phyloP scores from a whole-genome alignment of 1,284 basidiomycete genomes.

The Pseudozyma thailandica region DNA sequence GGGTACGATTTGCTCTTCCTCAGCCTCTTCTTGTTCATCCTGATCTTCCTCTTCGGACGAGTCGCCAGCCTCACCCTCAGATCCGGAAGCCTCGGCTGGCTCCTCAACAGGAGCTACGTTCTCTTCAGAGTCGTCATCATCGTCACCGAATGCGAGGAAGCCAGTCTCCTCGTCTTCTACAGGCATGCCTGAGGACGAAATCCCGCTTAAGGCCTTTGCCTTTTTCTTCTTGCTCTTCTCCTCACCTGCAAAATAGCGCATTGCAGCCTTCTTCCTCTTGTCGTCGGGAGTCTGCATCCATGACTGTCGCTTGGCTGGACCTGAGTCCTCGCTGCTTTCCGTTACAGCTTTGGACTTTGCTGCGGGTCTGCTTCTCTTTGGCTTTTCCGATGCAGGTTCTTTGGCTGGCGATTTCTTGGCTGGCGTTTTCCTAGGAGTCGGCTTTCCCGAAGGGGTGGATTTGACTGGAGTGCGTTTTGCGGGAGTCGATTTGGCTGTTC shows the following conservation, averaged over 20 bases:
- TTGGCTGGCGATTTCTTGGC: neutral
- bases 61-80: neutral
- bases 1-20: neutral
- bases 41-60: constrained; percentile 3
- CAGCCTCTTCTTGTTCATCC: constrained; percentile 2
- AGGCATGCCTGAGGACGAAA: constrained; percentile 30
- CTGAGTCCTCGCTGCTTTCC: neutral
- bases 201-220: constrained; percentile 1
- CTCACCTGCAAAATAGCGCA: constrained; percentile 30
- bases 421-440: constrained; percentile 6
- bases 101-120: constrained; percentile 3
- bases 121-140: constrained; percentile 16
- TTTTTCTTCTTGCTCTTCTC: constrained; percentile 1
- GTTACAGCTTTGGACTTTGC: neutral
- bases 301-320: constrained; percentile 3
- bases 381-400: neutral
- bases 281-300: constrained; percentile 8
- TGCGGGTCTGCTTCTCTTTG: neutral
- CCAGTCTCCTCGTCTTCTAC: constrained; percentile 28
- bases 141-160: constrained; percentile 30
- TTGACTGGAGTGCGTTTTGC: constrained; percentile 3
- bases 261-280: constrained; percentile 9
- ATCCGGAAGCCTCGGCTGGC: constrained; percentile 1
- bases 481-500: constrained; percentile 7
- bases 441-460: neutral